Conservation (phyloP, 2,329 filamentous ascomycete genomes). For the Metarhizium sp. region DNA sequence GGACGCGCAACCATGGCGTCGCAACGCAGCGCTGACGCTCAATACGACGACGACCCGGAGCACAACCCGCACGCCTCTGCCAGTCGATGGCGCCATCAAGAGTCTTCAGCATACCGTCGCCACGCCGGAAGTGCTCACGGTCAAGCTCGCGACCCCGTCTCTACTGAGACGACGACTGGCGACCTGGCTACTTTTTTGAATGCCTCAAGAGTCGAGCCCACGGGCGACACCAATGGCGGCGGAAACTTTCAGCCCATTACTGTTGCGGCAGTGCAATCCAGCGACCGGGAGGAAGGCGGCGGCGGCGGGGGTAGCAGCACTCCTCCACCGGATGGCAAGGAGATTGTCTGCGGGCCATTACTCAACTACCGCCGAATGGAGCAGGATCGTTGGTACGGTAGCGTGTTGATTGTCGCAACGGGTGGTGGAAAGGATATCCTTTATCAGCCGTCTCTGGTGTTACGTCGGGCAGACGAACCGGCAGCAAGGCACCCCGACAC, state of each 20-base stretch:
- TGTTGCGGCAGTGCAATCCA: conserved; percentile 20
- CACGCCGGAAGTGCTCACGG: conserved; percentile 28
- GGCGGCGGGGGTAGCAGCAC: conserved; percentile 3
- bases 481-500: conserved; percentile 9
- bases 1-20: conserved; percentile 1
- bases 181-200: conserved; percentile 51
- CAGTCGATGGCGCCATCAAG: conserved; percentile 54
- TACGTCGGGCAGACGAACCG: conserved; percentile 33
- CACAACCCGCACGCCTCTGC: conserved; percentile 47
- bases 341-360: conserved; percentile 63
- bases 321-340: conserved; percentile 34
- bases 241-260: conserved; percentile 39
- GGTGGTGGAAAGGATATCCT: conserved; percentile 55
- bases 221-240: conserved; percentile 18
- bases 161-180: conserved; percentile 30
- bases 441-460: conserved; percentile 46
- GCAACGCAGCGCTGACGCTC: conserved; percentile 2
- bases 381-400: conserved; percentile 69
- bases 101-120: conserved; percentile 46
- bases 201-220: conserved; percentile 38
- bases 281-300: not conserved
- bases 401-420: conserved; percentile 72
- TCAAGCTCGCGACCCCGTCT: conserved; percentile 20
- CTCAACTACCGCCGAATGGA: conserved; percentile 73
- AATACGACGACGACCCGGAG: conserved; percentile 7